Percentiles rank a stretch among this genome's conserved stretches.
These are phyloP conservation scores for Colletotrichum theobromicola DNA, from an alignment of 2,329 filamentous ascomycete genomes.

Conservation along the genomic window DNA sequence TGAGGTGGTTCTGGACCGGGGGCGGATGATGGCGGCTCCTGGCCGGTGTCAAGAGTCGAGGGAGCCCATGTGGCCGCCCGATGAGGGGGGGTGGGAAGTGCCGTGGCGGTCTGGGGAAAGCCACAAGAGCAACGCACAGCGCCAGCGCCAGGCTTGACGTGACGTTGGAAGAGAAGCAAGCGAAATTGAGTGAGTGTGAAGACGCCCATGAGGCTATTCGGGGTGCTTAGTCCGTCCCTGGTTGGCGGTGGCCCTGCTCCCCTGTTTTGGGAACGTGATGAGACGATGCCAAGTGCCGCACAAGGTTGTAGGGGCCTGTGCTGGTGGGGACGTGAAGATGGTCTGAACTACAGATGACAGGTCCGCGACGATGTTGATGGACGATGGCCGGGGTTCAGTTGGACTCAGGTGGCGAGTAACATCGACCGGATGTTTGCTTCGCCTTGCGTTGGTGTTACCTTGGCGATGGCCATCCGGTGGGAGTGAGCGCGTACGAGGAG, in stretches of 20 bases:
- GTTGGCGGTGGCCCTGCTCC: not conserved
- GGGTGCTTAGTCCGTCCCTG: not conserved
- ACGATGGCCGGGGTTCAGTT: not conserved
- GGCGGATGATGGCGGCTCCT: not conserved
- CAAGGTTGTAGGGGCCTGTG: conserved; percentile 8
- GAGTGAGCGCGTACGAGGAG: not conserved
- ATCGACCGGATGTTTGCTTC: not conserved
- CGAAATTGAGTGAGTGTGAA: not conserved
- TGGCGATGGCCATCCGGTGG: not conserved
- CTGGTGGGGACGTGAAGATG: not conserved
- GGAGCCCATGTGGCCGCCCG: not conserved
- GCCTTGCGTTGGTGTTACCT: not conserved
- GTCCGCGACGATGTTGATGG: not conserved
- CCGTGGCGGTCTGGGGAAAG: not conserved
- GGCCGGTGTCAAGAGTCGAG: not conserved
- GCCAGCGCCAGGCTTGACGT: not conserved
- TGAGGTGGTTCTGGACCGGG: not conserved
- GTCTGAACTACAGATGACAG: conserved; percentile 19
- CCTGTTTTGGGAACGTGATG: conserved; percentile 15
- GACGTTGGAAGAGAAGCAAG: not conserved
- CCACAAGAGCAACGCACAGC: not conserved
- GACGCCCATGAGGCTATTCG: conserved; percentile 10
- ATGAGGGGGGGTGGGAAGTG: not conserved
- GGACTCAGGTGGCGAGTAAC: not conserved
- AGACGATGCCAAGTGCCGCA: conserved; percentile 22